These are phyloP conservation scores for Trichophyton verrucosum DNA, from an alignment of 2,329 filamentous ascomycete species.

Conservation along the genomic window DNA sequence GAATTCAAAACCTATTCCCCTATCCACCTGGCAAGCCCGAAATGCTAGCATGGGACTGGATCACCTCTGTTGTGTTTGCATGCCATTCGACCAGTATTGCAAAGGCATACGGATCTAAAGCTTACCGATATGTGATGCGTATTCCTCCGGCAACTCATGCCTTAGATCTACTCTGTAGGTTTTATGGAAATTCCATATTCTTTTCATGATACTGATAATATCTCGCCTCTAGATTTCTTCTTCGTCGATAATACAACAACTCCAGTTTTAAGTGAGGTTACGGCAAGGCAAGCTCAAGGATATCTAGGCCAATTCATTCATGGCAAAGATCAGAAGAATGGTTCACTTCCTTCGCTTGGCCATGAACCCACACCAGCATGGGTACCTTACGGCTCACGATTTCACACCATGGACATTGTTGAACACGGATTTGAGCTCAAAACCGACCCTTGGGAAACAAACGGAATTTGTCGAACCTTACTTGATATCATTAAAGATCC, in stretches of 20 bases:
- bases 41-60: conserved; percentile 10
- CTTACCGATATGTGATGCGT: background rate
- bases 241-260: background rate
- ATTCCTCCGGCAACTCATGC: background rate
- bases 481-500: background rate
- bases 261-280: background rate
- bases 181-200: background rate
- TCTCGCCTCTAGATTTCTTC: background rate
- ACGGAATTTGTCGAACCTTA: background rate
- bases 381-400: background rate
- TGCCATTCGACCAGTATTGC: conserved; percentile 7
- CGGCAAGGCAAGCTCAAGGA: background rate
- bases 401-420: background rate
- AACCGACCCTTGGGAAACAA: background rate
- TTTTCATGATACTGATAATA: background rate
- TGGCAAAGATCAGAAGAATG: background rate
- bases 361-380: background rate
- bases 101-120: background rate
- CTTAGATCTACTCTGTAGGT: background rate
- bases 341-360: background rate
- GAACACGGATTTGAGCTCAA: background rate
- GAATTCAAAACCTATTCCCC: background rate
- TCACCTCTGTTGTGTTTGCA: conserved; percentile 5
- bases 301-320: background rate
- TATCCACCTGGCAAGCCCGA: conserved; percentile 6